Evolutionary conservation across 2,329 filamentous ascomycete genomes (phyloP).

Genomic region (Microdochium trichocladiopsis): DNA sequence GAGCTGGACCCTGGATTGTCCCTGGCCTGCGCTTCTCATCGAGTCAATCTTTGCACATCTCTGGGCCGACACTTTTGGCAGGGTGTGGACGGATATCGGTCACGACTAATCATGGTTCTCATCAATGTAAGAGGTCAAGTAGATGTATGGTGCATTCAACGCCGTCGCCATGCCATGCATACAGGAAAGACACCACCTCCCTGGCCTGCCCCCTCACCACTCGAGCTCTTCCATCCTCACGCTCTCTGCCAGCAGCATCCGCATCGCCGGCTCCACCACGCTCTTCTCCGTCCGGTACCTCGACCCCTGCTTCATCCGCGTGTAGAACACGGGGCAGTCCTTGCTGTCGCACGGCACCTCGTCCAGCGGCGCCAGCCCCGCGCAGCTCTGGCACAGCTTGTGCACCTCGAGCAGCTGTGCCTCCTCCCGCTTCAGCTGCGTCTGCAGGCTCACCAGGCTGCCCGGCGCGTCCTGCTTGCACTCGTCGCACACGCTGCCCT

Average conservation of each 20-base stretch:
- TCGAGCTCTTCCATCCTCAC: slow-evolving; percentile 19
- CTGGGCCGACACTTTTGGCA: no score
- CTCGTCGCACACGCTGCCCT: slow-evolving; percentile 42
- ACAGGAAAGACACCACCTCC: no score
- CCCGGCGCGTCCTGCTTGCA: slow-evolving; percentile 49
- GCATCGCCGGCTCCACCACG: slow-evolving; percentile 24
- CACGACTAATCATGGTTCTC: no score
- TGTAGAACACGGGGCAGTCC: slow-evolving; percentile 91
- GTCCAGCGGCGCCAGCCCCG: slow-evolving; percentile 64
- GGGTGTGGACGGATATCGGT: no score
- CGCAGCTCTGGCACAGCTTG: slow-evolving; percentile 73
- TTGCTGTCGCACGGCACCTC: slow-evolving; percentile 82
- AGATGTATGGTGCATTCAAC: no score
- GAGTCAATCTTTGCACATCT: no score
- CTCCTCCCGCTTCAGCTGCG: slow-evolving; percentile 56
- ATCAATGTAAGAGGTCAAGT: no score
- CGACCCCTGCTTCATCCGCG: slow-evolving; percentile 55
- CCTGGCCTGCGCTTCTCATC: no score
- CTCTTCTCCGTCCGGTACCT: slow-evolving; percentile 33
- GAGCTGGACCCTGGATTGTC: no score
- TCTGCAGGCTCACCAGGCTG: slow-evolving; percentile 58
- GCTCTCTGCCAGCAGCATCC: slow-evolving; percentile 19
- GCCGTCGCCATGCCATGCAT: background rate
- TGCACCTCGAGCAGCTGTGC: slow-evolving; percentile 56
- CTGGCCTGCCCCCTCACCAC: slow-evolving; percentile 24